Percentiles rank a stretch among this genome's conserved stretches.
Evolutionary conservation across 2,329 filamentous ascomycete species (phyloP).

Genomic region (Fusarium acutatum): DNA sequence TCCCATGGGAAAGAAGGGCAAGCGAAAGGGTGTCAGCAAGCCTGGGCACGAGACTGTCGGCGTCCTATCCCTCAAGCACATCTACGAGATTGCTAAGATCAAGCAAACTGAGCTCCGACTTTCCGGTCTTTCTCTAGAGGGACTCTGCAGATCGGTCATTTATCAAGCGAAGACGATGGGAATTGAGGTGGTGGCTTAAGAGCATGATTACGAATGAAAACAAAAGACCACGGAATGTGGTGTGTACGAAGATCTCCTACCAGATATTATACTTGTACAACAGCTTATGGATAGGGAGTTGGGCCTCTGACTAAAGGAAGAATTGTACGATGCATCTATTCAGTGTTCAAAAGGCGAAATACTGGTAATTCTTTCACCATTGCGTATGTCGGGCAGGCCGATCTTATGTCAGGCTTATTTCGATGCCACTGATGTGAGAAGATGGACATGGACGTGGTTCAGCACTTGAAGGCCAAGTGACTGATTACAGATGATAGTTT

Average conservation of each 20-base stretch:
- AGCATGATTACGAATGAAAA: slow-evolving; percentile 9
- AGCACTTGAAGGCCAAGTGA: neutral
- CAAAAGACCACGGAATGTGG: slow-evolving; percentile 13
- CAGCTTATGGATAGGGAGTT: slow-evolving; percentile 28
- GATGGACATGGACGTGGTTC: neutral
- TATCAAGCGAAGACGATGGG: slow-evolving; percentile 80
- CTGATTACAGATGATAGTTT: neutral
- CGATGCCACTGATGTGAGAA: neutral
- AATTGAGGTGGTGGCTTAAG: slow-evolving; percentile 72
- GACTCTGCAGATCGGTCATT: slow-evolving; percentile 77
- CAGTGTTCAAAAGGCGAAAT: neutral
- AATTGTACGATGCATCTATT: slow-evolving; percentile 26
- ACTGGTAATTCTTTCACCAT: neutral
- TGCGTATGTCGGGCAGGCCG: neutral
- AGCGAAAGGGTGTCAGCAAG: slow-evolving; percentile 78
- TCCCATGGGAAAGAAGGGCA: slow-evolving; percentile 73
- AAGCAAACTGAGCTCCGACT: slow-evolving; percentile 83
- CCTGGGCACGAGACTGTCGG: slow-evolving; percentile 83
- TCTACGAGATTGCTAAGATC: slow-evolving; percentile 98
- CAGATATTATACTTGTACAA: slow-evolving; percentile 38
- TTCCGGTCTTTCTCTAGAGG: slow-evolving; percentile 75
- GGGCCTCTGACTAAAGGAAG: neutral
- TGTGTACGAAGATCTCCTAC: slow-evolving; percentile 22
- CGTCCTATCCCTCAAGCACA: slow-evolving; percentile 88
- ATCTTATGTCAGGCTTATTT: neutral